These are phyloP conservation scores for Acrasis kona DNA, from an alignment of 78 protist genomes.

Conservation along the genomic window DNA sequence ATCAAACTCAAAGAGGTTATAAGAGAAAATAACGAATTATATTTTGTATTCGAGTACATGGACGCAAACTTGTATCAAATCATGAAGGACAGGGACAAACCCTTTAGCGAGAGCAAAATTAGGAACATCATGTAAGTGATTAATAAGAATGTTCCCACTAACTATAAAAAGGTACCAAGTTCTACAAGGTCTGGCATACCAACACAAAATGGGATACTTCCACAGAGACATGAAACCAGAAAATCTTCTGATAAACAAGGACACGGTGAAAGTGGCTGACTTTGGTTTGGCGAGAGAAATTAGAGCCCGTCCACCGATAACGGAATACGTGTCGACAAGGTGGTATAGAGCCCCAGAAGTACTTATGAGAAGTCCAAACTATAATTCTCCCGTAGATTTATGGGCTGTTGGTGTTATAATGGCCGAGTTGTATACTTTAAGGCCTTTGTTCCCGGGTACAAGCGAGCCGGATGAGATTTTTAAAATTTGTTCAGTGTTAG, in stretches of 20 bases:
- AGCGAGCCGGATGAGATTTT: slow-evolving; percentile 80
- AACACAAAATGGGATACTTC: slow-evolving; percentile 83
- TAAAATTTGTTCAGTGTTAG: slow-evolving; percentile 72
- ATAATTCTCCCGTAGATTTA: slow-evolving; percentile 70
- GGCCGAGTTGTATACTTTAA: slow-evolving; percentile 86
- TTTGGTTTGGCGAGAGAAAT: slow-evolving; percentile 94
- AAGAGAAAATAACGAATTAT: slow-evolving; percentile 78
- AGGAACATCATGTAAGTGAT: slow-evolving; percentile 35
- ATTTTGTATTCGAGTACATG: slow-evolving; percentile 88
- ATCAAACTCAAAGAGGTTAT: slow-evolving; percentile 90
- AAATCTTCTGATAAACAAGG: slow-evolving; percentile 55
- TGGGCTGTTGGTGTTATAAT: slow-evolving; percentile 90
- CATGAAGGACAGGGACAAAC: slow-evolving; percentile 62
- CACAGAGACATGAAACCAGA: slow-evolving; percentile 96
- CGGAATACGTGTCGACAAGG: slow-evolving; percentile 94
- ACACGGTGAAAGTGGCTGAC: slow-evolving; percentile 87
- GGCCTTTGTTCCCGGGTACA: slow-evolving; percentile 88
- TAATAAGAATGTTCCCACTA: slow-evolving; percentile 9
- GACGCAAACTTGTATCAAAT: slow-evolving; percentile 73
- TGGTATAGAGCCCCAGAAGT: slow-evolving; percentile 98
- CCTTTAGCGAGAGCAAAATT: slow-evolving; percentile 53
- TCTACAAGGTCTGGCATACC: slow-evolving; percentile 76
- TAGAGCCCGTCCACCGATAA: slow-evolving; percentile 85
- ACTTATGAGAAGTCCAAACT: slow-evolving; percentile 54
- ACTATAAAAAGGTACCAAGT: slow-evolving; percentile 49